Percentiles rank a stretch among this genome's conserved stretches.
Conservation (phyloP, 805 yeast species). For the Saccharomycopsis vini region DNA sequence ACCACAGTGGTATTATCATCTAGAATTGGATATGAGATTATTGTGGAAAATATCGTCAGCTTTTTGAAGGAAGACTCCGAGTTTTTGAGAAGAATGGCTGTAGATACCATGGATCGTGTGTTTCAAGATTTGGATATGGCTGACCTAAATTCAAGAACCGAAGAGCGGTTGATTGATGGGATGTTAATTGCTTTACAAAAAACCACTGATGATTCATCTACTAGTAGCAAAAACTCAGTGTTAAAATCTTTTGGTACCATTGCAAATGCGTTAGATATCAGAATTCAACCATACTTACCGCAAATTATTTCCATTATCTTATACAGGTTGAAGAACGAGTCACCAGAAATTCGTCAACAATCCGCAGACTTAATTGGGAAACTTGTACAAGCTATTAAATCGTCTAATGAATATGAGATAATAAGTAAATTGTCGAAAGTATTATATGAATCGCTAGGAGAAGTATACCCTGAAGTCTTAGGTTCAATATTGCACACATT, state of each 20-base stretch:
- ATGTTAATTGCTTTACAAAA: conserved; percentile 73
- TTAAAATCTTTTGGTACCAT: conserved; percentile 58
- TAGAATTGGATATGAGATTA: conserved; percentile 54
- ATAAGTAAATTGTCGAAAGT: conserved; percentile 64
- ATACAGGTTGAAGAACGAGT: conserved; percentile 62
- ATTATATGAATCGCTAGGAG: conserved; percentile 86
- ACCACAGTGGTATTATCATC: conserved; percentile 61
- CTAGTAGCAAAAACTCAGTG: conserved; percentile 27
- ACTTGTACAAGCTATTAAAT: conserved; percentile 56
- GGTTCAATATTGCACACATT: conserved; percentile 78
- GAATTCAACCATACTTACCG: conserved; percentile 64
- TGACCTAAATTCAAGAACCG: conserved; percentile 55
- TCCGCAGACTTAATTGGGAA: conserved; percentile 69
- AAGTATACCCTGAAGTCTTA: conserved; percentile 85
- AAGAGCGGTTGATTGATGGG: conserved; percentile 69
- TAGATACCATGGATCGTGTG: conserved; percentile 50
- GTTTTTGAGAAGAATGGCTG: conserved; percentile 67
- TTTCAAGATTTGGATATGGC: conserved; percentile 37
- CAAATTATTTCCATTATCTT: conserved; percentile 65
- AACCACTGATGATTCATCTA: conserved; percentile 39
- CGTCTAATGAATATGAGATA: conserved; percentile 55
- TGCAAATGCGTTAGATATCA: conserved; percentile 47
- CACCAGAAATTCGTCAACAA: conserved; percentile 68
- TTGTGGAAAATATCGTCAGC: conserved; percentile 47
- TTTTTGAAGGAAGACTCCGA: conserved; percentile 78